Percentiles rank a stretch among this genome's conserved stretches.
These are phyloP conservation scores for Ilyonectria robusta DNA, from an alignment of 2,329 filamentous ascomycete genomes.

Conservation along the genomic window DNA sequence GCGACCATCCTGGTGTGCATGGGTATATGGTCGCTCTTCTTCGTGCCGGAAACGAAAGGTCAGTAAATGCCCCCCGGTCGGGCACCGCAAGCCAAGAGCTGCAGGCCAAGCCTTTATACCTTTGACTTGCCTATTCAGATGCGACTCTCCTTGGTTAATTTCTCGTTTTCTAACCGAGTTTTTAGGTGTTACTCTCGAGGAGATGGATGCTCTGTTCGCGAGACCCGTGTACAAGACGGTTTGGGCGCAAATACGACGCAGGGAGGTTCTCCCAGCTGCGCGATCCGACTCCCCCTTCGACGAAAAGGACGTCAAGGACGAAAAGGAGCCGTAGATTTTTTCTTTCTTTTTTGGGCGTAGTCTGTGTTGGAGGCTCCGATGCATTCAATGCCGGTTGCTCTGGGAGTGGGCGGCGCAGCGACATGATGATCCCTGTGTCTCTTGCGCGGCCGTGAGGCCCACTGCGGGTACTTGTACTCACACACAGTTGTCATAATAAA, in stretches of 20 bases:
- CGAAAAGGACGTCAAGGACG: conserved; percentile 37
- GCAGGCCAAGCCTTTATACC: neutral
- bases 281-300: conserved; percentile 43
- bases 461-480: no score
- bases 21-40: conserved; percentile 63
- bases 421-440: neutral
- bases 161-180: conserved; percentile 19
- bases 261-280: conserved; percentile 32
- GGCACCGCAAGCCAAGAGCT: neutral
- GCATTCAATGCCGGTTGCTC: neutral
- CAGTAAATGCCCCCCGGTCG: conserved; percentile 3
- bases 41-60: conserved; percentile 67
- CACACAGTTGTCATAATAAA: neutral
- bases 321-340: conserved; percentile 37
- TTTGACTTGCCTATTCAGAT: neutral
- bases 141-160: neutral
- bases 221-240: conserved; percentile 51
- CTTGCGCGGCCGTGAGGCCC: neutral
- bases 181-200: conserved; percentile 60
- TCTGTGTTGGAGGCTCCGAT: neutral
- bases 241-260: conserved; percentile 47
- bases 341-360: neutral
- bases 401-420: neutral
- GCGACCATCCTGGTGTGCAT: conserved; percentile 60
- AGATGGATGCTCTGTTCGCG: conserved; percentile 58